Evolutionary conservation across 345 rosid species (phyloP), one percentile per base, ranked within the genome.

Genomic region (Erodium maritimum): DNA sequence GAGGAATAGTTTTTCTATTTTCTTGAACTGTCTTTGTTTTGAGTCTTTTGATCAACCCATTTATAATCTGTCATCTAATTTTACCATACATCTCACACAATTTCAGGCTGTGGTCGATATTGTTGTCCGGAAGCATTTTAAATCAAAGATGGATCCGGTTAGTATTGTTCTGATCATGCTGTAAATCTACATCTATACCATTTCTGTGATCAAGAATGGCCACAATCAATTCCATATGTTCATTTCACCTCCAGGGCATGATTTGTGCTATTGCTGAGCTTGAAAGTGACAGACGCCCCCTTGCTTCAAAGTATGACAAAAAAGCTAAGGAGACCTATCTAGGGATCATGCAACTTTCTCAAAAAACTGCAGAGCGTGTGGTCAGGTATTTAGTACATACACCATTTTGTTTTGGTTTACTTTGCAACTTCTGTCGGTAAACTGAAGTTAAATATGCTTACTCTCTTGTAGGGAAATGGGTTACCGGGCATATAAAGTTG

Each of bases 31-130:
- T 29, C 3, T 29, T 29, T 3, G 8, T 29, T 29, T 29, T 29
- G 8, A 8, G 34, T 29, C 34, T 29, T 29, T 29, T 29, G 34
- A 17, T 17, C 51, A 46, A 10, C 13, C n/a, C 9, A 11, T 46
- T 46, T 1, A 4, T 11, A 46, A n/a, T 37, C 19, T 66, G 21
- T 10, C 18, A 45, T 55, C 54, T 48, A 23, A 19, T 56, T 23
- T 59, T 17, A 2, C 58, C 24, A 52, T 23, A 53, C 29, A 25
- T 23, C 25, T 45, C 13, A 19, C 69, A 45, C 37, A 59, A 52
- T 73, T 77, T 56, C 95, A 93, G 99, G 95, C 99, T 65, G 97
- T 93, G 46, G 91, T 80, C 71, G 86, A 80, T 53, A 89, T 87
- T 17, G 69, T 80, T 67, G 80, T 81, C 63, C 76, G 64, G 12